A percentile compares a stretch with the other conserved stretches of the same genome.
Evolutionary conservation across 495 filamentous ascomycete genomes (phyloP).

Genomic region (Halenospora varia): DNA sequence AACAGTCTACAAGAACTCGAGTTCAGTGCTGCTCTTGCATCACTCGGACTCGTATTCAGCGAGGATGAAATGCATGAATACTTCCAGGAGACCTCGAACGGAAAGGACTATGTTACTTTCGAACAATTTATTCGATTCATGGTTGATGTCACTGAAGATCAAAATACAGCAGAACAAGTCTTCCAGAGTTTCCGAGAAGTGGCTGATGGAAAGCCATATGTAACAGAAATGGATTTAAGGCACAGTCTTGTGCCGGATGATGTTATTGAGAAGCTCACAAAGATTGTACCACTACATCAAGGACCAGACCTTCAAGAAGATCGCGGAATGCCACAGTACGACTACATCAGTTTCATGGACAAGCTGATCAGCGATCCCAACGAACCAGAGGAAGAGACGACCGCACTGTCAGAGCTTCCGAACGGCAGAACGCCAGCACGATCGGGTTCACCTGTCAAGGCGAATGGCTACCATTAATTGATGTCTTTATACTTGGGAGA

Average conservation of each 20-base stretch:
- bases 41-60: conserved; percentile 88
- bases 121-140: conserved; percentile 99
- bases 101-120: conserved; percentile 77
- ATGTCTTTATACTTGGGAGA: not conserved
- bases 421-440: conserved; percentile 17
- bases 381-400: conserved; percentile 6
- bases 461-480: conserved; percentile 17
- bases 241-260: conserved; percentile 94
- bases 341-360: conserved; percentile 93
- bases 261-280: conserved; percentile 84
- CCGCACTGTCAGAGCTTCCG: conserved; percentile 18
- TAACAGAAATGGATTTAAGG: conserved; percentile 93
- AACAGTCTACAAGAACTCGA: conserved; percentile 93
- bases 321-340: conserved; percentile 71
- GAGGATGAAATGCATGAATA: conserved; percentile 95
- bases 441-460: not conserved
- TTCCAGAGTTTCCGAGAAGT: conserved; percentile 96
- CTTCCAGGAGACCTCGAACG: conserved; percentile 74
- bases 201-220: conserved; percentile 97
- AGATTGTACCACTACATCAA: conserved; percentile 75
- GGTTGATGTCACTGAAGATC: conserved; percentile 97
- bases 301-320: conserved; percentile 80
- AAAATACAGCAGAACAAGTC: conserved; percentile 96
- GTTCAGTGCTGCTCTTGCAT: conserved; percentile 91
- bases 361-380: conserved; percentile 48